Percentiles rank a stretch among this genome's conserved stretches.
Evolutionary conservation across 352 stramenopile species (phyloP).

Genomic region (Phytophthora litchii): DNA sequence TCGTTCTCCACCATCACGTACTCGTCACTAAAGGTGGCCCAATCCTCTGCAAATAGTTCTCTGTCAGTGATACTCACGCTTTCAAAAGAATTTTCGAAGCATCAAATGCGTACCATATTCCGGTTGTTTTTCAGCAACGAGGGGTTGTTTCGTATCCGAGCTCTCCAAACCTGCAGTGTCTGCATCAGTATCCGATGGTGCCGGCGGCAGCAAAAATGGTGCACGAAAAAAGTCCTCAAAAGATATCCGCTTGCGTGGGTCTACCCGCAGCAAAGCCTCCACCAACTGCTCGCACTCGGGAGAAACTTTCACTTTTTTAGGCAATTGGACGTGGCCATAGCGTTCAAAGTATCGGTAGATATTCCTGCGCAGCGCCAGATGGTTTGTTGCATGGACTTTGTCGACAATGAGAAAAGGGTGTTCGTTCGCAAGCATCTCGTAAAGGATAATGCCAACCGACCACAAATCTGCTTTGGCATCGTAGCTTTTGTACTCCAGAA

Average conservation of each 20-base stretch:
- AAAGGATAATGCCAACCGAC: conserved; percentile 84
- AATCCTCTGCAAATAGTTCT: conserved; percentile 50
- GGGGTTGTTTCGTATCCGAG: conserved; percentile 64
- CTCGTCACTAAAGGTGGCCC: conserved; percentile 75
- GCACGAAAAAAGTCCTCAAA: conserved; percentile 84
- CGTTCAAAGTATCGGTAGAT: conserved; percentile 81
- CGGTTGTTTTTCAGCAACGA: conserved; percentile 70
- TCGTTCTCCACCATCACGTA: conserved; percentile 87
- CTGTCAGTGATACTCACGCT: neutral
- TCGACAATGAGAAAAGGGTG: conserved; percentile 82
- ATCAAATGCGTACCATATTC: conserved; percentile 52
- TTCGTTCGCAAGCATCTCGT: conserved; percentile 85
- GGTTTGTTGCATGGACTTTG: conserved; percentile 77
- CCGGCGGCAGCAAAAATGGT: conserved; percentile 65
- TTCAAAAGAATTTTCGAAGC: neutral
- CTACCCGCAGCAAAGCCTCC: conserved; percentile 60
- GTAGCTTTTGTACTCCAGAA: conserved; percentile 88
- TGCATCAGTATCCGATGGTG: conserved; percentile 37
- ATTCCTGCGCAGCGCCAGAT: conserved; percentile 75
- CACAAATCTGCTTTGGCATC: conserved; percentile 83
- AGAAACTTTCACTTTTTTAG: conserved; percentile 58
- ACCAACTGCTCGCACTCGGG: conserved; percentile 69
- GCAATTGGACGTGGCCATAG: conserved; percentile 56
- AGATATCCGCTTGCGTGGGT: conserved; percentile 70
- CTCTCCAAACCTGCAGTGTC: conserved; percentile 41